Percentiles rank a stretch among this genome's conserved stretches.
phyloP scores from a whole-genome alignment of 345 rosid species.

The Camelina hispida region DNA sequence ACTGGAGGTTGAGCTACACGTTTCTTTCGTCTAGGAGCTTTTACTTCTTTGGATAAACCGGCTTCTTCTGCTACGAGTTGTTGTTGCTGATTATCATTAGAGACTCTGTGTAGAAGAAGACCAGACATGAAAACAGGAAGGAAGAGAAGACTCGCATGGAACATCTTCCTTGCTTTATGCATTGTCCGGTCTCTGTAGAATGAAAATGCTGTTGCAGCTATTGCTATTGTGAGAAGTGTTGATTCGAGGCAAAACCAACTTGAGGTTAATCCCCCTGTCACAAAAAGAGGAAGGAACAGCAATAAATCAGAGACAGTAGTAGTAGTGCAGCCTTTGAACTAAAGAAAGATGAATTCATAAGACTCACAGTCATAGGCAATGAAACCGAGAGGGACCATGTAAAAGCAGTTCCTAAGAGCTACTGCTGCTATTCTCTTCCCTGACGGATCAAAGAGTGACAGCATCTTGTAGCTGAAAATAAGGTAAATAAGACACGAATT shows the following conservation, averaged over 20 bases:
- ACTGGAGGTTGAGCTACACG: constrained; percentile 59
- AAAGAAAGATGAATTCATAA: not conserved
- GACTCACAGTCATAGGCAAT: constrained; percentile 89
- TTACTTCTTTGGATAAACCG: constrained; percentile 29
- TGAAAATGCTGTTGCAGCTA: constrained; percentile 79
- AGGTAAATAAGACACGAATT: not conserved
- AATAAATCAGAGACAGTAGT: constrained; percentile 3
- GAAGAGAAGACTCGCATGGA: constrained; percentile 84
- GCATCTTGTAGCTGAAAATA: constrained; percentile 75
- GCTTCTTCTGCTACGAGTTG: constrained; percentile 35
- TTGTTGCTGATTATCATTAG: constrained; percentile 51
- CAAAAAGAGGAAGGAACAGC: constrained; percentile 11
- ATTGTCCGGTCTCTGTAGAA: constrained; percentile 70
- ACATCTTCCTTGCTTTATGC: constrained; percentile 79
- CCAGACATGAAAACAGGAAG: constrained; percentile 94
- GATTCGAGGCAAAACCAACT: constrained; percentile 89
- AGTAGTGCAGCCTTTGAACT: not conserved
- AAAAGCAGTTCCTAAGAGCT: constrained; percentile 88
- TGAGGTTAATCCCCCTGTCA: constrained; percentile 81
- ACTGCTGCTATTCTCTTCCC: constrained; percentile 79
- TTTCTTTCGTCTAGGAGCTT: constrained; percentile 33
- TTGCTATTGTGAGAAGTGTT: constrained; percentile 70
- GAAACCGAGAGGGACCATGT: constrained; percentile 84
- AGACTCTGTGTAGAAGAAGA: constrained; percentile 64
- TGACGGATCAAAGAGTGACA: constrained; percentile 86